Evolutionary conservation across 2,329 filamentous ascomycete genomes (phyloP), one percentile per base, ranked within the genome.

Genomic region (Fusarium buxicola): DNA sequence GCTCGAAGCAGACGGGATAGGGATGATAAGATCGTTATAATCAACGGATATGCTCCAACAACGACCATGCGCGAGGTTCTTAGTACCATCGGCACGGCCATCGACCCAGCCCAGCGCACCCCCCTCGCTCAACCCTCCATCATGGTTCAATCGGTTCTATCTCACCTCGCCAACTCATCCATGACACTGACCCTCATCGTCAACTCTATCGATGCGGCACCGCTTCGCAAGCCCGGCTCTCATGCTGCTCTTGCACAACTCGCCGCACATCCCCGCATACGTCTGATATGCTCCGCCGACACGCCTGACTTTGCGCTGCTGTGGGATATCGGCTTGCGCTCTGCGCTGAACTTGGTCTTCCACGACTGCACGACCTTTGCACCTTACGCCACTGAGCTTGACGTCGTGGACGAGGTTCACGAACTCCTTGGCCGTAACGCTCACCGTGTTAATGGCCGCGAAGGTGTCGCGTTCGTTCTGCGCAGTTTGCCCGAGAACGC

Each of bases 301-400:
- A 93, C 92, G 8, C 92, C 94, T 7, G 92, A 91, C 69, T 97
- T 97, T 72, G 81, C 92, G 1, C 78, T 97, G 2, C 84, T 98
- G 46, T 99, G 94, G 94, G 93, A 97, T 76, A 89, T 92, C 49
- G 89, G 89, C 51, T 83, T 94, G n/a, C 89, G 91, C 41, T 89
- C 92, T 13, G 86, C 91, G 25, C 92, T 94, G 77, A 91, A 91
- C 74, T 94, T 97, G 68, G 81, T 92, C 25, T 97, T 96, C 77
- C 95, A 99, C 78, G 94, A 99, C 78, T 90, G 90, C 70, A 98
- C 95, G 1, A 98, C 95, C 0, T 97, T 97, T 72, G 82, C 86
- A 1, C 84, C 92, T 1, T 92, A 91, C 68, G 81, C 84, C 10
- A 74, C 84, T 4, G 93, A 97, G 74, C 79, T 92, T 8, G 92